These are phyloP conservation scores for Podila minutissima DNA, from an alignment of 192 early-diverging fungal genomes.

Conservation along the genomic window DNA sequence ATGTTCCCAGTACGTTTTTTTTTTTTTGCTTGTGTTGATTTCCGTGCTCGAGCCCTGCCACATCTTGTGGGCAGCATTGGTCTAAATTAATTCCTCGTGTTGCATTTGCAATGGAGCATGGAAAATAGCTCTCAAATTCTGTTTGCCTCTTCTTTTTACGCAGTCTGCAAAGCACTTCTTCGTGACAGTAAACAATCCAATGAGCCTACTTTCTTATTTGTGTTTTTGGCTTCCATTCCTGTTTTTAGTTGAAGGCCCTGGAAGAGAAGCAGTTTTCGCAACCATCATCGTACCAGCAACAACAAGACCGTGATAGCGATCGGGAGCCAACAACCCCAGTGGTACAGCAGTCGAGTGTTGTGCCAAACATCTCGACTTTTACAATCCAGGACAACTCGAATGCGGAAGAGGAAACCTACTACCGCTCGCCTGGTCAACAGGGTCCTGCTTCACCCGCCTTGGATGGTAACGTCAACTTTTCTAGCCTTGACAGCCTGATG, in stretches of 20 bases:
- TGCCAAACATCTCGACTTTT: constrained; percentile 45
- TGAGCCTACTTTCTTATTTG: background rate
- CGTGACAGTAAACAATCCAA: no score
- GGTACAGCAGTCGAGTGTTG: constrained; percentile 44
- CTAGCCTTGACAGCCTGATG: constrained; percentile 79
- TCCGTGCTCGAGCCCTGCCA: background rate
- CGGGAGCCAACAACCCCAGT: constrained; percentile 32
- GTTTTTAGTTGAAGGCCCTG: constrained; percentile 26
- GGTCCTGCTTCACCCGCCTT: constrained; percentile 26
- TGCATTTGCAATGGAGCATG: background rate
- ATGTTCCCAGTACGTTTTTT: constrained; percentile 46
- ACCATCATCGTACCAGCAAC: constrained; percentile 13
- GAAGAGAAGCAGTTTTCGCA: constrained; percentile 42
- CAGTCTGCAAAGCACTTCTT: no score
- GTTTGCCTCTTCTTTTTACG: background rate
- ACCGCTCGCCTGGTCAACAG: constrained; percentile 33
- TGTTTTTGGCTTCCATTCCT: background rate
- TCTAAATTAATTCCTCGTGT: background rate
- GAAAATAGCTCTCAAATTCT: background rate
- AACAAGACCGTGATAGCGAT: constrained; percentile 8
- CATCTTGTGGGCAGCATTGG: constrained; percentile 6
- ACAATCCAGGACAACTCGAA: constrained; percentile 44
- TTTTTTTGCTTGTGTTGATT: background rate
- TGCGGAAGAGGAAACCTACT: constrained; percentile 36
- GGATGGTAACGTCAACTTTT: constrained; percentile 59